phyloP scores from a whole-genome alignment of 2,329 filamentous ascomycete genomes.

The Colletotrichum shisoi region DNA sequence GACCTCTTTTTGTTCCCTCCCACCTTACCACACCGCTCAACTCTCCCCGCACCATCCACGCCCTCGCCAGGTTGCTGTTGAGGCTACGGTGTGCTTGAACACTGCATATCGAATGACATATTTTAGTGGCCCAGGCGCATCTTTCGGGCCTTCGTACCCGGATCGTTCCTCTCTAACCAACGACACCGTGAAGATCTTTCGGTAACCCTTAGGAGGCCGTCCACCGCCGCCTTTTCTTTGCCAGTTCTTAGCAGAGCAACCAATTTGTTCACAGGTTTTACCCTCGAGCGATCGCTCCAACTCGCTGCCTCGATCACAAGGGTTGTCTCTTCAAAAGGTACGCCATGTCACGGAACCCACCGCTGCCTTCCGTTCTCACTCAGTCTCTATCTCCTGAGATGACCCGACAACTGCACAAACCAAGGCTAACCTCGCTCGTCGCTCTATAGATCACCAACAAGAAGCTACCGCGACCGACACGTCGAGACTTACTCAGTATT shows the following conservation, averaged over 20 bases:
- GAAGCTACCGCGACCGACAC: not conserved
- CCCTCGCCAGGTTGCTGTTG: conserved; percentile 11
- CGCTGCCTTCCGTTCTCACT: not conserved
- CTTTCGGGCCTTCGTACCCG: not conserved
- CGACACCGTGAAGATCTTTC: not conserved
- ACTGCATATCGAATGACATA: not conserved
- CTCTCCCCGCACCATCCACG: conserved; percentile 7
- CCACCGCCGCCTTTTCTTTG: not conserved
- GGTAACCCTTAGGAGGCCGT: not conserved
- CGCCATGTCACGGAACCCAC: too few relatives aligned
- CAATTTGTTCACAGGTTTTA: not conserved
- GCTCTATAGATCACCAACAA: not conserved
- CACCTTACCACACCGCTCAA: conserved; percentile 5
- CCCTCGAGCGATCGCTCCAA: not conserved
- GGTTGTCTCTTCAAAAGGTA: conserved; percentile 2
- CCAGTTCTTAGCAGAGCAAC: not conserved
- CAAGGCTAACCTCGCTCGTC: not conserved
- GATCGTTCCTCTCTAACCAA: not conserved
- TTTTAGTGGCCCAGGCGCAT: not conserved
- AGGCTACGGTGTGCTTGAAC: conserved; percentile 1
- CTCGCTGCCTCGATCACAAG: not conserved
- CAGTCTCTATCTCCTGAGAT: not conserved
- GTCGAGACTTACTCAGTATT: not conserved
- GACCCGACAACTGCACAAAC: not conserved
- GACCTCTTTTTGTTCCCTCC: not conserved